Evolutionary conservation across 148 eudicot species (phyloP), one percentile per base, ranked within the genome.

Genomic region (Amaranthus cruentus): DNA sequence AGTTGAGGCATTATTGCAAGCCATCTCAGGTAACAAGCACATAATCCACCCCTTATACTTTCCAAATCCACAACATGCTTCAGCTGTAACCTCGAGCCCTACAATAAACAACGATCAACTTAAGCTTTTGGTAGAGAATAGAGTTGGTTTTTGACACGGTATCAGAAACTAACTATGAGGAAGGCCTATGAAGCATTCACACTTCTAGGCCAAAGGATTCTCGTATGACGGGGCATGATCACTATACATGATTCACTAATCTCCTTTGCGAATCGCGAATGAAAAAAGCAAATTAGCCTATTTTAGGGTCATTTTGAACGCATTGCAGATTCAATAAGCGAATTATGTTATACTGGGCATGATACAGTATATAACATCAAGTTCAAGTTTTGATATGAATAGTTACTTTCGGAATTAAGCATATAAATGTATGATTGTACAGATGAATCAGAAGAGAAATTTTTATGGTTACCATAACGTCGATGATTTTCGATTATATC

Each of bases 51-150:
- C 97, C 77, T 75, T 91, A 56, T 91, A 91, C 79, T 70, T 82
- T 46, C 98, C 98, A 77, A 86, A 71, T 63, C 98, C 98, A 68
- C 98, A 94, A 83, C 98, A 94, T 13, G 98, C 97, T 47, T 88
- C 86, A 0, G 74, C 76, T 46, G 90, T 87, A 21, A 81, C 89
- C 80, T 78, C 71, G 77, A 91, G 85, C 71, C 96, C 98, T 89
- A 46, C 83, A 76, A n/a, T 8, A 11, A 50, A 38, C 79, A 62
- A 56, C 47, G 5, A 71, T 71, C 62, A 13, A 2, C 38, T 58
- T 70, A 44, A 55, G 9, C 55, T 21, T 9, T 10, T 9, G 46
- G 28, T 9, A 9, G 13, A 6, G 11, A 44, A 8, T 15, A 3
- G 42, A 52, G 42, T 38, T n/a, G 21, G 14, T 18, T 47, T 9